phyloP scores from a whole-genome alignment of 345 rosid species.

The Rhodamnia argentea region DNA sequence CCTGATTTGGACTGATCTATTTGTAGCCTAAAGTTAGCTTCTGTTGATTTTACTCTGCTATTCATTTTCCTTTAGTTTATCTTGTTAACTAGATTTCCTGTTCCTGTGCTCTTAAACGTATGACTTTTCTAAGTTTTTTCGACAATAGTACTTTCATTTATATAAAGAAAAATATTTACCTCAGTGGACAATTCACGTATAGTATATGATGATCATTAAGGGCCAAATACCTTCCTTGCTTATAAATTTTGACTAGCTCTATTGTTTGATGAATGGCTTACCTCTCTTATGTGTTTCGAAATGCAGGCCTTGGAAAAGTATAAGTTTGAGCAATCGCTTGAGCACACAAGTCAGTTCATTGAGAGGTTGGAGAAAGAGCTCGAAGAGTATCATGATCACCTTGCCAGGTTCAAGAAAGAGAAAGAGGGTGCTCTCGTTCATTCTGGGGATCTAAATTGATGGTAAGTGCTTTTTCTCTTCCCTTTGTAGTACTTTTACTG shows the following conservation, averaged over 20 bases:
- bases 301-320: constrained; percentile 81
- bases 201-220: neutral
- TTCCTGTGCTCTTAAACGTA: neutral
- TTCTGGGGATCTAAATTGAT: neutral
- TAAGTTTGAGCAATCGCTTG: constrained; percentile 72
- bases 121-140: neutral
- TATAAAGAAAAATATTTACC: neutral
- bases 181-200: neutral
- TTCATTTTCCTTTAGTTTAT: neutral
- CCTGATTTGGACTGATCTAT: neutral
- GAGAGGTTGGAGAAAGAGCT: constrained; percentile 89
- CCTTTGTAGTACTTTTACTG: neutral
- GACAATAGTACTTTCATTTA: neutral
- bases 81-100: neutral
- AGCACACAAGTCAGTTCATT: constrained; percentile 85
- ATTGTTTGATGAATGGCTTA: neutral
- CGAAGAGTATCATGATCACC: constrained; percentile 57
- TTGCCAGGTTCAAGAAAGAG: constrained; percentile 36
- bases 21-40: neutral
- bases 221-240: neutral
- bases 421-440: constrained; percentile 7
- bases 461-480: neutral
- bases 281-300: neutral
- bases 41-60: neutral
- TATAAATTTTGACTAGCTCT: neutral